Evolutionary conservation across 2,329 filamentous ascomycete genomes (phyloP).

Genomic region (Botrytis deweyae): DNA sequence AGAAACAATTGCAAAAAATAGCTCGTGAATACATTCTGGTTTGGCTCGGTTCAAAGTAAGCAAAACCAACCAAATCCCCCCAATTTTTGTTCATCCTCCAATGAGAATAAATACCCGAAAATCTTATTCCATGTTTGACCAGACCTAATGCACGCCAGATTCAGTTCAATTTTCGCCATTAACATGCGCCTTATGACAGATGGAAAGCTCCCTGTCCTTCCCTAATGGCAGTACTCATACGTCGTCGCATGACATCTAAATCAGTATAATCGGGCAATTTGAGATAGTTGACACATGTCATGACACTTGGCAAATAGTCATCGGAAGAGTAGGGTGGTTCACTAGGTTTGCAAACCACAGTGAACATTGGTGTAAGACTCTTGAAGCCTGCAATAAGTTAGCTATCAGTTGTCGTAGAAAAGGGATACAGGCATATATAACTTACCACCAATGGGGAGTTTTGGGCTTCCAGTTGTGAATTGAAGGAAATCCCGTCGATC

Average conservation of each 20-base stretch:
- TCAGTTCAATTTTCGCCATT: conserved; percentile 22
- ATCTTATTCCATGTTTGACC: conserved; percentile 19
- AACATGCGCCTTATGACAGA: conserved; percentile 61
- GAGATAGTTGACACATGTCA: conserved; percentile 99
- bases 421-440: conserved; percentile 28
- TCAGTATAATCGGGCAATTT: conserved; percentile 93
- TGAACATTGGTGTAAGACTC: conserved; percentile 95
- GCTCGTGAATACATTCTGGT: conserved; percentile 26
- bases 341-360: conserved; percentile 97
- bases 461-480: conserved; percentile 96
- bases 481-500: conserved; percentile 93
- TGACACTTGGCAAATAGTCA: conserved; percentile 98
- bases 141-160: conserved; percentile 21
- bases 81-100: conserved; percentile 21
- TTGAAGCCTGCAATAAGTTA: conserved; percentile 74
- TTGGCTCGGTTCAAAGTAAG: conserved; percentile 29
- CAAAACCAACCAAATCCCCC: conserved; percentile 22
- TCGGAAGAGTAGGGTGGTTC: conserved; percentile 91
- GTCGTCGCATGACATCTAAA: conserved; percentile 72
- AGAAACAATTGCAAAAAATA: conserved; percentile 21
- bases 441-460: conserved; percentile 95
- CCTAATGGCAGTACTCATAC: conserved; percentile 80
- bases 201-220: conserved; percentile 99
- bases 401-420: conserved; percentile 24
- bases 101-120: conserved; percentile 28